Evolutionary conservation across 495 filamentous ascomycete species (phyloP).

Genomic region (Chlorociboria aeruginascens): DNA sequence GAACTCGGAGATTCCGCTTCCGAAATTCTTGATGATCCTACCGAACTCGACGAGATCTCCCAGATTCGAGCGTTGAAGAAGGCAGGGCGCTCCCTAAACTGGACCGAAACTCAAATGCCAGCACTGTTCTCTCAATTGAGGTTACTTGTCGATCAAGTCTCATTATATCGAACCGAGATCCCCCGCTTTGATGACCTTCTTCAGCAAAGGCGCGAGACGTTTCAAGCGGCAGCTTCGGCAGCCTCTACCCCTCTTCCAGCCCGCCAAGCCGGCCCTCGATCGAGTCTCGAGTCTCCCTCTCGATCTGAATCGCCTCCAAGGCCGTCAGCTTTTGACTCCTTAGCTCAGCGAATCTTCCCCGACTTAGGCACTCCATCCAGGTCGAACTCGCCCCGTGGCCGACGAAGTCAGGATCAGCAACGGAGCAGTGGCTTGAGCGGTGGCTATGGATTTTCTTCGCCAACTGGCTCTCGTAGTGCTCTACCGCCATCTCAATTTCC

Average conservation of each 20-base stretch:
- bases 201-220: slow-evolving; percentile 56
- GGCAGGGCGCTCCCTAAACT: slow-evolving; percentile 38
- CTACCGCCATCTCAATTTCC: slow-evolving; percentile 15
- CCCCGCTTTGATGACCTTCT: slow-evolving; percentile 68
- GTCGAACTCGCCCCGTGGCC: slow-evolving; percentile 35
- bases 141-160: slow-evolving; percentile 50
- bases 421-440: slow-evolving; percentile 11
- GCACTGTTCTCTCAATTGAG: slow-evolving; percentile 39
- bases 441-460: slow-evolving; percentile 14
- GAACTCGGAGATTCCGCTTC: slow-evolving; percentile 7
- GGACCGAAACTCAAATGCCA: slow-evolving; percentile 31
- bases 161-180: slow-evolving; percentile 52
- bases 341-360: slow-evolving; percentile 43
- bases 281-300: slow-evolving; percentile 10
- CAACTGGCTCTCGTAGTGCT: slow-evolving; percentile 3
- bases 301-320: slow-evolving; percentile 26
- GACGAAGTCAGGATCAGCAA: slow-evolving; percentile 21
- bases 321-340: slow-evolving; percentile 37
- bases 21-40: slow-evolving; percentile 3
- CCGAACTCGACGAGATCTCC: slow-evolving; percentile 30
- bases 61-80: slow-evolving; percentile 32
- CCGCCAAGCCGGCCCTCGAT: slow-evolving; percentile 12
- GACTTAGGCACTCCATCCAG: slow-evolving; percentile 38
- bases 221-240: slow-evolving; percentile 36
- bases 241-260: slow-evolving; percentile 16